These are phyloP conservation scores for Rhodotorula sp. DNA, from an alignment of 1,284 basidiomycete species.

Conservation along the genomic window DNA sequence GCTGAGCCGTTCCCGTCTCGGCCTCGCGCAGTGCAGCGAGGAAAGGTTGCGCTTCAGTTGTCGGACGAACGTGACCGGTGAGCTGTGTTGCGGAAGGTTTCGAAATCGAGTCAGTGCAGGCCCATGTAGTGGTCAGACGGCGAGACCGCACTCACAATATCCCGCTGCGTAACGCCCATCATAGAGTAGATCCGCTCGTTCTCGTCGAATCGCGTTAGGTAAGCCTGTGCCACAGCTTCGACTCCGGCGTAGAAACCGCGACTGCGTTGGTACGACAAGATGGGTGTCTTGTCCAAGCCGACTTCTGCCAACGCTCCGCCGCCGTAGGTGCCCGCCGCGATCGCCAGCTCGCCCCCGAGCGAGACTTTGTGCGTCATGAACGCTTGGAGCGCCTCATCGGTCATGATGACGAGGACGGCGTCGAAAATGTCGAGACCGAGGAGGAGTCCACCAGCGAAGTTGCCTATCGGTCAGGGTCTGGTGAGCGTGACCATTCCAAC, in stretches of 20 bases:
- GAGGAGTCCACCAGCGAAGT: conserved; percentile 48
- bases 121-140: no score
- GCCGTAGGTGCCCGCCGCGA: conserved; percentile 57
- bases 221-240: conserved; percentile 54
- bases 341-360: conserved; percentile 54
- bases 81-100: background rate
- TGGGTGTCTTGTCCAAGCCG: conserved; percentile 45
- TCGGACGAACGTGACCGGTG: conserved; percentile 52
- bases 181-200: conserved; percentile 35
- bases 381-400: conserved; percentile 53
- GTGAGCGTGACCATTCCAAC: no score
- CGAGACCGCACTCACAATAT: conserved; percentile 48
- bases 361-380: conserved; percentile 56
- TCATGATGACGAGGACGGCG: conserved; percentile 53
- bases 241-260: conserved; percentile 54
- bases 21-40: conserved; percentile 54
- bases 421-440: conserved; percentile 55
- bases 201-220: conserved; percentile 47
- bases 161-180: conserved; percentile 50
- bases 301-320: conserved; percentile 54
- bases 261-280: conserved; percentile 35
- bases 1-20: conserved; percentile 55
- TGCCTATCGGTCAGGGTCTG: background rate
- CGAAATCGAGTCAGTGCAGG: background rate
- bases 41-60: conserved; percentile 51